Base-by-base conservation (phyloP, 305 asterid species). In the Solanum aculeatissimum region DNA sequence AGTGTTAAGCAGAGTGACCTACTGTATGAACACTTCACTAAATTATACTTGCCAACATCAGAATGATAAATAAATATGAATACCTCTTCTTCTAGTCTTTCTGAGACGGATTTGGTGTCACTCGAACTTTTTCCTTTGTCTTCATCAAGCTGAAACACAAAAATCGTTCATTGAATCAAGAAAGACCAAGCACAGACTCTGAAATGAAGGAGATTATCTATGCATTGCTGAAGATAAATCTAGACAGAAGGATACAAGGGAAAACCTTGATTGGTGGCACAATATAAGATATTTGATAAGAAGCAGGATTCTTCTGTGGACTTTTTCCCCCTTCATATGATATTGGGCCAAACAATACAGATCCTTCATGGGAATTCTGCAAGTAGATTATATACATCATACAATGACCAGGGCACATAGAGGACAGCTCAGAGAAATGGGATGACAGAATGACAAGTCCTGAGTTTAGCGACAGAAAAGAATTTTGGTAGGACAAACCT, bases 11-110 rank as follows among this genome's bases (percentile, higher is more conserved):
- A 78, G 43, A 29, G 43, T 53, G 66, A 78, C 47, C 49, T 32
- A 54, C 43, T 51, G 57, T 29, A 11, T 10, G 82, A 43, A 60
- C 49, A 83, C 70, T 51, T 47, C 19, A 51, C 51, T 19, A 19
- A n/a, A 40, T 70, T 29, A n/a, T n/a, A 83, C 84, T 53, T 21
- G 23, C 66, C 11, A 65, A 83, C 32, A 42, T 42, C 21, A 42
- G 19, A 27, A 38, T 49, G 66, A 53, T 54, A 18, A 51, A 54
- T 53, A 78, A n/a, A 3, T 53, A 51, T 29, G 82, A 53, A 51
- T 91, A 95, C 99, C 99, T 95, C 98, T 87, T 93, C 98, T 85
- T 94, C 93, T 85, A 95, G 80, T 83, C 92, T 92, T 89, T 97
- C 99, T 7, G 87, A 85, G 79, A 95, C 90, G 55, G 92, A 93